These are phyloP conservation scores for Dryas octopetala DNA, from an alignment of 306 rosid species.

Conservation along the genomic window DNA sequence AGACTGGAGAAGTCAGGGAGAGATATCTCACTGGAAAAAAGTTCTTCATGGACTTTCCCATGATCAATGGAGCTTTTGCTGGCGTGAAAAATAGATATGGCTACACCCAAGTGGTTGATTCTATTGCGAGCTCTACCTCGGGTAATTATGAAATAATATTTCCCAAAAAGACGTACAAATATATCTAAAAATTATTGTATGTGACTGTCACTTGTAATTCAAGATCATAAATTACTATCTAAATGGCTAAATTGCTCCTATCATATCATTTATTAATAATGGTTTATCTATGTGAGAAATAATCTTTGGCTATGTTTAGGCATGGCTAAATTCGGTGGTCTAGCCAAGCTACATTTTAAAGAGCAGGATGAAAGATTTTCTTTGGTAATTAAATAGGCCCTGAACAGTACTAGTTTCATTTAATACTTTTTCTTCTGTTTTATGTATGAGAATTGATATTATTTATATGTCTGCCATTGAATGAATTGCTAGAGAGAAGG, in stretches of 20 bases:
- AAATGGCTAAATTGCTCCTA: neutral
- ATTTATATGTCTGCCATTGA: neutral
- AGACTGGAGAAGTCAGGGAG: constrained; percentile 53
- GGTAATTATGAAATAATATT: constrained; percentile 29
- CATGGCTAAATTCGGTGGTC: constrained; percentile 50
- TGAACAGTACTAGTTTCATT: neutral
- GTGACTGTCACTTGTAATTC: no score
- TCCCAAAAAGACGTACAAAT: neutral
- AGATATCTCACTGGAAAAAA: constrained; percentile 30
- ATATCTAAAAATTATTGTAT: no score
- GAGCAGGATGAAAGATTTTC: constrained; percentile 33
- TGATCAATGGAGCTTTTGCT: constrained; percentile 45
- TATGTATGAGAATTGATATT: neutral
- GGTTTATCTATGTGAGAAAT: neutral
- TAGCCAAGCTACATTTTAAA: constrained; percentile 61
- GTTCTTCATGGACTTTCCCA: constrained; percentile 62
- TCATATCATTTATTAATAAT: neutral
- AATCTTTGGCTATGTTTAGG: constrained; percentile 18
- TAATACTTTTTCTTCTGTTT: neutral
- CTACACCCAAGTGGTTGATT: constrained; percentile 55
- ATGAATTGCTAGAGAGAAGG: constrained; percentile 27
- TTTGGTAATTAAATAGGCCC: constrained; percentile 18
- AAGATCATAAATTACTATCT: no score
- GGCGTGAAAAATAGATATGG: constrained; percentile 56
- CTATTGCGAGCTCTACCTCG: constrained; percentile 33